A percentile compares a stretch with the other conserved stretches of the same genome.
phyloP scores from a whole-genome alignment of 768 basidiomycete species.

The Lactarius akahatsu region DNA sequence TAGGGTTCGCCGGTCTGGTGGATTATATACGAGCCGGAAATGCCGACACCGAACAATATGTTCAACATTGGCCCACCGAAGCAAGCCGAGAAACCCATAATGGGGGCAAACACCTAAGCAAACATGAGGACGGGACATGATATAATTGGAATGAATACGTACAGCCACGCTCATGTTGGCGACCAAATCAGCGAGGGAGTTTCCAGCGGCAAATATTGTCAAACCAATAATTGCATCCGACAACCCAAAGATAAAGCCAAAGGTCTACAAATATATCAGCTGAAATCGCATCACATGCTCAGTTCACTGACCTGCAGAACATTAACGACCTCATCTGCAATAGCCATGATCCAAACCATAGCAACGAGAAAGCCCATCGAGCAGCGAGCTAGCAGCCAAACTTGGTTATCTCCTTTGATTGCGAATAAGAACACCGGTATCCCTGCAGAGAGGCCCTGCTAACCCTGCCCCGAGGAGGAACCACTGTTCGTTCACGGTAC shows the following conservation, averaged over 20 bases:
- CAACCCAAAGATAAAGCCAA: constrained; percentile 91
- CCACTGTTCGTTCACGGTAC: constrained; percentile 46
- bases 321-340: constrained; percentile 93
- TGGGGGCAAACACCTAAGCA: constrained; percentile 72
- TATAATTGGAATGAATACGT: constrained; percentile 33
- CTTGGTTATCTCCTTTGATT: constrained; percentile 54
- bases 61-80: constrained; percentile 94
- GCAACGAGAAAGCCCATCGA: constrained; percentile 89
- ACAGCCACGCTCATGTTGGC: constrained; percentile 96
- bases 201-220: constrained; percentile 95
- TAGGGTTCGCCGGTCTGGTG: constrained; percentile 61
- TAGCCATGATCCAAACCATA: constrained; percentile 97
- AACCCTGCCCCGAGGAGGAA: constrained; percentile 53
- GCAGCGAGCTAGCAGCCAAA: constrained; percentile 69
- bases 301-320: constrained; percentile 66
- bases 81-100: constrained; percentile 95
- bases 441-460: constrained; percentile 54
- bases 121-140: neutral
- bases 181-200: constrained; percentile 94
- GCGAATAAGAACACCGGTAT: constrained; percentile 59
- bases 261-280: constrained; percentile 52
- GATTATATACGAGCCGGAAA: constrained; percentile 87
- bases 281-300: neutral
- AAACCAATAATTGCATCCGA: constrained; percentile 97
- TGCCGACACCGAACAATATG: constrained; percentile 86